Base-by-base conservation (phyloP, 2,329 filamentous ascomycete species). In the Botrytis paeoniae region DNA sequence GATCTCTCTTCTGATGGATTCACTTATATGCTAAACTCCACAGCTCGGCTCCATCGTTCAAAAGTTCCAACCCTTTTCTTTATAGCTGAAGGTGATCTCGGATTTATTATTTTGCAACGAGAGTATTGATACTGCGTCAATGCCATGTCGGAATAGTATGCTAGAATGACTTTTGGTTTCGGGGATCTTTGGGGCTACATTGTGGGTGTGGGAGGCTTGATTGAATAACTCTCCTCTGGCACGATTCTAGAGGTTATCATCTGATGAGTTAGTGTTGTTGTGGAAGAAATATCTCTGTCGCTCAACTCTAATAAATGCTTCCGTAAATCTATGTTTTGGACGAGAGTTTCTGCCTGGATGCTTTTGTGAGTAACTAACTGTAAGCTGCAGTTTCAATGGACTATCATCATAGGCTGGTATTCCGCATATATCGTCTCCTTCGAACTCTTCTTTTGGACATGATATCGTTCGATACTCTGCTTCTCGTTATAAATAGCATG, bases 341-440 rank as follows among this genome's bases (percentile, higher is more conserved):
- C 12, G 51, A 29, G 14, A 18, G 0, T 57, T 54, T 8, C 16
- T 2, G 51, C 14, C 1, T n/a, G 18, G 6, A 18, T 29, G 6
- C 5, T 12, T 1, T 54, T 54, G n/a, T 32, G 14, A 12, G 4
- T 8, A 14, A 9, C 18, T 32, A 29, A 54, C 2, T 54, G n/a
- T 18, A 57, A 7, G n/a, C 51, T 54, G 51, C 6, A 29, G 14
- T 29, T 57, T 18, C n/a, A 29, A 32, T 4, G n/a, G n/a, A 29
- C 7, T 18, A 32, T 57, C 16, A 32, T 9, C 0, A 29, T 29
- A 2, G n/a, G 18, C 29, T 32, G 18, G 1, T 2, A 54, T 1
- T 16, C 1, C 6, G 3, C 25, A 12, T 0, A 54, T 14, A 6
- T 8, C n/a, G 1, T 54, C n/a, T 3, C 0, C 12, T 29, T 54